These are phyloP conservation scores for Salvia rosmarinus DNA, from an alignment of 257 asterid genomes.

Conservation along the genomic window DNA sequence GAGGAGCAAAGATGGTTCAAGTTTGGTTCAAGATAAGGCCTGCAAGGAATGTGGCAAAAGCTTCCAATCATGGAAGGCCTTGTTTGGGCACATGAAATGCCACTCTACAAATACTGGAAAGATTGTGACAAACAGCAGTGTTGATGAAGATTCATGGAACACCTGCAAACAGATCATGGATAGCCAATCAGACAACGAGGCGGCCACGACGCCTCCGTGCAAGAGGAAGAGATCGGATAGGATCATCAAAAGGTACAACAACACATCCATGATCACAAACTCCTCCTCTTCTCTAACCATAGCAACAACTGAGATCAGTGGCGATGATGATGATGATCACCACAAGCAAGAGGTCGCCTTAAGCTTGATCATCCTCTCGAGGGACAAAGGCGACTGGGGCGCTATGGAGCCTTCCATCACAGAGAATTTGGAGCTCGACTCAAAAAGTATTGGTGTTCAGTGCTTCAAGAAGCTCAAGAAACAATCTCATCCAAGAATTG, in stretches of 20 bases:
- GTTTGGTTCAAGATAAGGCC: conserved; percentile 32
- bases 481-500: background rate
- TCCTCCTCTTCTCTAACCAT: conserved; percentile 46
- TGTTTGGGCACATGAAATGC: conserved; percentile 90
- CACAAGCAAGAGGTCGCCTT: conserved; percentile 74
- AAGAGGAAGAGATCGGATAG: conserved; percentile 67
- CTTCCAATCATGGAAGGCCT: conserved; percentile 80
- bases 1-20: conserved; percentile 34
- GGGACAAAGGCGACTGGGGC: conserved; percentile 50
- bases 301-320: conserved; percentile 15
- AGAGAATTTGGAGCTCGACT: background rate
- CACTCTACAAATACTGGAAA: conserved; percentile 53
- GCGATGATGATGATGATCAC: no score
- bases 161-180: conserved; percentile 40
- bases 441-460: conserved; percentile 23
- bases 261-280: conserved; percentile 15
- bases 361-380: conserved; percentile 78
- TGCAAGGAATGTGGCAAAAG: conserved; percentile 84
- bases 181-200: conserved; percentile 58
- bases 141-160: conserved; percentile 54
- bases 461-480: conserved; percentile 29
- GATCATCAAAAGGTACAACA: conserved; percentile 56
- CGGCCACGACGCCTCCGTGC: conserved; percentile 43
- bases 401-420: background rate
- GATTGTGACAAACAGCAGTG: no score